Base-by-base conservation (phyloP, 2,329 filamentous ascomycete species). In the Teratosphaeria nubilosa region DNA sequence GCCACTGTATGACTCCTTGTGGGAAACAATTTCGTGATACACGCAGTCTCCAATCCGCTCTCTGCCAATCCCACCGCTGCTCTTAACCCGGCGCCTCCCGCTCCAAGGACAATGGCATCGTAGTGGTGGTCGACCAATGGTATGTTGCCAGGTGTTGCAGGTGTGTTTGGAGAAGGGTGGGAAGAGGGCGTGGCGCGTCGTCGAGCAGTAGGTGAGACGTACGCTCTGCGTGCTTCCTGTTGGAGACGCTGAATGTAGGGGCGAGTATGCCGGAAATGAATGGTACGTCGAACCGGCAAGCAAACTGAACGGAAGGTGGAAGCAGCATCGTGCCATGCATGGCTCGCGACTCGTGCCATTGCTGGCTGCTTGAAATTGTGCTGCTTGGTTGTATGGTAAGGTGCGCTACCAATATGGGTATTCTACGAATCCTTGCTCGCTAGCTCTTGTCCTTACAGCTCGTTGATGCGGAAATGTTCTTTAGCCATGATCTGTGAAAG, bases 91-190 rank as follows among this genome's bases (percentile, higher is more conserved):
- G 83, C 82, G 68, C 83, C 83, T 62, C 83, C 83, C 61, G 83
- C 83, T 51, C 75, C 74, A 22, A 77, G 70, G 14, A 77, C 75
- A 37, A 77, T 74, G 25, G 74, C 74, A 67, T 96, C 92, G 77
- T 96, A 96, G 77, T 96, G 90, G 77, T 97, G 92, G 74, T 96
- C 91, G 85, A 96, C 90, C 67, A 96, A 87, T 53, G 90, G 87
- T 75, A 96, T 96, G 76, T 95, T 91, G 53, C 60, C 54, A 45
- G 63, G 56, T 25, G 62, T 58, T 9, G 61, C 54, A 30, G 67
- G 55, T 22, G 41, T 48, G 11, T 11, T 10, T 6, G 41, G 41
- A 24, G 37, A 45, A 45, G 37, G 37, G 13, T 48, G 5, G 6
- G 41, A 48, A 5, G 65, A 57, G 6, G 65, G 66, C 7, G 64